Base-by-base conservation (phyloP, 2,329 filamentous ascomycete species). In the Aspergillus hortae region DNA sequence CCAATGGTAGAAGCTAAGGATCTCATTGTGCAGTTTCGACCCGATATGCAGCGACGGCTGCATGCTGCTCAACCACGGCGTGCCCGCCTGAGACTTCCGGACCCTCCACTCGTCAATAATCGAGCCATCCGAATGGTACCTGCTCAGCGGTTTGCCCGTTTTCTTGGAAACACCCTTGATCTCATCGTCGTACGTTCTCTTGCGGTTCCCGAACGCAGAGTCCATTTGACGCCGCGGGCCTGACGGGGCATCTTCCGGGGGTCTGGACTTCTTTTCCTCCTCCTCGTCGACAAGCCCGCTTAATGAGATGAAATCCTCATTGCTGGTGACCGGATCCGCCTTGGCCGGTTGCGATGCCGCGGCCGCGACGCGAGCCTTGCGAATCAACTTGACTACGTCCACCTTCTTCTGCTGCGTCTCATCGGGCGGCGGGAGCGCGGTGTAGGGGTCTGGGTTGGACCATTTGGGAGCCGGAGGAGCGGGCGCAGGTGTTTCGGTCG, bases 361-460 rank as follows among this genome's bases (percentile, higher is more conserved):
- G 3, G 77, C 73, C 35, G 86, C 82, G 32, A 91, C 77, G 44
- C 92, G 89, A 2, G 92, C 90, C 67, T 96, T 96, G 61, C 92
- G 86, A 61, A 97, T 96, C 55, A 96, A 73, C 64, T 95, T 89
- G 33, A 97, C 89, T 36, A 96, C 87, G 59, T 96, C 91, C 60
- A 85, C 86, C 70, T 87, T 90, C 72, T 94, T 95, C 17, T 82
- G 80, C 36, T 82, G 79, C 4, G 77, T 78, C 49, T 91, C 87
- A 58, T 92, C 88, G 0, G 86, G 83, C 6, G 90, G 91, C 7
- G 92, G 92, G 9, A 96, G 77, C 2, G 84, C 88, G 5, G 90
- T 95, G 71, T 97, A 96, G 0, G 92, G 91, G 67, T 97, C 92
- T 3, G 92, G 92, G 61, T 97, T 97, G 4, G 91, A 96, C 92